Percentiles rank a stretch among this genome's conserved stretches.
These are phyloP conservation scores for Candida sp. DNA, from an alignment of 1,139 yeast genomes.

Conservation along the genomic window DNA sequence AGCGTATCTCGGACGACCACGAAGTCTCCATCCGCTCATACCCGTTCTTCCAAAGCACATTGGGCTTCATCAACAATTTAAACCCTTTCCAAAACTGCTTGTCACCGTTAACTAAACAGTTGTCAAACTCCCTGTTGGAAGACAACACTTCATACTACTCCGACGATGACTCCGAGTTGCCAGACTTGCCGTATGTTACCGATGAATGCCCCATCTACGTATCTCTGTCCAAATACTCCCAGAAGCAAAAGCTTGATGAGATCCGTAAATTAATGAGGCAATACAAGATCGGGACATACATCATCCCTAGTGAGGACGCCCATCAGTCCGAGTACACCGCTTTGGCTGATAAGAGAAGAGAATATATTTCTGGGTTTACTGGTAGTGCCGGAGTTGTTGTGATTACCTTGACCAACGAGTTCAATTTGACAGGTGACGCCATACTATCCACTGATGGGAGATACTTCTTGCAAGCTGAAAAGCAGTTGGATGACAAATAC, in stretches of 20 bases:
- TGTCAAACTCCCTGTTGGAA: slow-evolving; percentile 9
- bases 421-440: slow-evolving; percentile 38
- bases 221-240: slow-evolving; percentile 11
- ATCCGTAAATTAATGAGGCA: slow-evolving; percentile 46
- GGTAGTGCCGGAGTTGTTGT: slow-evolving; percentile 64
- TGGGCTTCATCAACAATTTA: slow-evolving; percentile 22
- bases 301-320: slow-evolving; percentile 64
- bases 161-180: slow-evolving; percentile 28
- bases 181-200: slow-evolving; percentile 28
- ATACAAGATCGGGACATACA: slow-evolving; percentile 50
- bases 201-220: slow-evolving; percentile 12
- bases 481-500: slow-evolving; percentile 34
- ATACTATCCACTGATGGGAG: slow-evolving; percentile 62
- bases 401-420: slow-evolving; percentile 43
- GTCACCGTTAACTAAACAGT: slow-evolving; percentile 18
- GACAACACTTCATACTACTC: slow-evolving; percentile 14
- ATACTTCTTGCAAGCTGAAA: slow-evolving; percentile 53
- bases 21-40: slow-evolving; percentile 23
- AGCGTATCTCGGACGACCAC: slow-evolving; percentile 14
- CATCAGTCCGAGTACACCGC: slow-evolving; percentile 62
- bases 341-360: slow-evolving; percentile 53
- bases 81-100: slow-evolving; percentile 19
- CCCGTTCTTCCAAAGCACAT: slow-evolving; percentile 25
- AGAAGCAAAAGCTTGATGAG: slow-evolving; percentile 27
- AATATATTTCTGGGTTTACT: slow-evolving; percentile 54